These are phyloP conservation scores for Aspergillus sclerotiicarbonarius DNA, from an alignment of 495 filamentous ascomycete genomes.

Conservation along the genomic window DNA sequence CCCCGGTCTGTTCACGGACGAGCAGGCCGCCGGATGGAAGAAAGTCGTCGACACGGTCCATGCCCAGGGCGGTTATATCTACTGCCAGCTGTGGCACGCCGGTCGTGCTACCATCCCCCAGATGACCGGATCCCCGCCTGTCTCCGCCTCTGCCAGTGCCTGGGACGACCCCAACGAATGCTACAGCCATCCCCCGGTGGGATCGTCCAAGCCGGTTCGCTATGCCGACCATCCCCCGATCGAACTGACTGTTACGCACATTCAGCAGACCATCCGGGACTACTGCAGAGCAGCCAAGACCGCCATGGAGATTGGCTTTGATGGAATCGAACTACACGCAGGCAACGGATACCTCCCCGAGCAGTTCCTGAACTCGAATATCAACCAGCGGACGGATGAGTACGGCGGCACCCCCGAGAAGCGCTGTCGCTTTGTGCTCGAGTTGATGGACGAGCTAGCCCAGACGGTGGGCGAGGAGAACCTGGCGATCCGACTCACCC, in stretches of 20 bases:
- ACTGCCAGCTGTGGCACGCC: slow-evolving; percentile 52
- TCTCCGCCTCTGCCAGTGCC: slow-evolving; percentile 38
- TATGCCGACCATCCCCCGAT: slow-evolving; percentile 46
- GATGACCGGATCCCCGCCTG: slow-evolving; percentile 38
- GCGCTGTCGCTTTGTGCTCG: slow-evolving; percentile 41
- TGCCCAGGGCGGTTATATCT: slow-evolving; percentile 50
- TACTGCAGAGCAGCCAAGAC: slow-evolving; percentile 31
- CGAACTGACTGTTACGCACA: slow-evolving; percentile 44
- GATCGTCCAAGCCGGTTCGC: slow-evolving; percentile 33
- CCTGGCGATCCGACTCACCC: slow-evolving; percentile 30
- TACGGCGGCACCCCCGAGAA: slow-evolving; percentile 51
- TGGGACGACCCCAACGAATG: slow-evolving; percentile 42
- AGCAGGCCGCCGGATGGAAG: slow-evolving; percentile 50
- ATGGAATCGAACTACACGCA: slow-evolving; percentile 51
- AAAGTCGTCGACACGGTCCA: slow-evolving; percentile 53
- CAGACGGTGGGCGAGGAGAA: slow-evolving; percentile 29
- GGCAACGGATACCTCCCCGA: slow-evolving; percentile 52
- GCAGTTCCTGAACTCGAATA: slow-evolving; percentile 45
- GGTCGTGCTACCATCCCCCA: slow-evolving; percentile 50
- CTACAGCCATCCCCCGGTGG: slow-evolving; percentile 36
- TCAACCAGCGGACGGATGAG: slow-evolving; percentile 47
- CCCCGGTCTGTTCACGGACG: slow-evolving; percentile 48
- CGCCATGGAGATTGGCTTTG: slow-evolving; percentile 34
- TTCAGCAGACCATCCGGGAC: slow-evolving; percentile 29
- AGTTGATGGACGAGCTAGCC: slow-evolving; percentile 35